Evolutionary conservation across 495 filamentous ascomycete genomes (phyloP).

Genomic region (Podospora sp.): DNA sequence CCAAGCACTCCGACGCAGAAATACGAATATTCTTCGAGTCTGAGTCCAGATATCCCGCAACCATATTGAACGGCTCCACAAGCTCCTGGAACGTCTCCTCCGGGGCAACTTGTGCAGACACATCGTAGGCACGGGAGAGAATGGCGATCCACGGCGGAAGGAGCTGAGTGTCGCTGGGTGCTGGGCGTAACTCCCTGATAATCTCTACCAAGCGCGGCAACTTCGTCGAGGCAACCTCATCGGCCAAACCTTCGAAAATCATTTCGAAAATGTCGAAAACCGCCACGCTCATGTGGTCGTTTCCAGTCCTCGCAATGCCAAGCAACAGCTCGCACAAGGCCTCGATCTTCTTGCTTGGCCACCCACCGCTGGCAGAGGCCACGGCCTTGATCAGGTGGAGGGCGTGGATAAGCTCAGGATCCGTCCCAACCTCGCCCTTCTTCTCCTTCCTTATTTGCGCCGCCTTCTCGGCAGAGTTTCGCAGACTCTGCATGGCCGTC

Average conservation of each 20-base stretch:
- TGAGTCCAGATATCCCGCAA: slow-evolving; percentile 79
- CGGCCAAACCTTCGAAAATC: slow-evolving; percentile 87
- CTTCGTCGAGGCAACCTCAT: slow-evolving; percentile 83
- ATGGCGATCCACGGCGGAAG: slow-evolving; percentile 96
- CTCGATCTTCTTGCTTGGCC: slow-evolving; percentile 97
- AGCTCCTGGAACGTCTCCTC: slow-evolving; percentile 88
- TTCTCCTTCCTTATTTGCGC: slow-evolving; percentile 65
- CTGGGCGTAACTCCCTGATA: slow-evolving; percentile 86
- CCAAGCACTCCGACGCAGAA: slow-evolving; percentile 90
- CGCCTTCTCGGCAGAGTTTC: slow-evolving; percentile 63
- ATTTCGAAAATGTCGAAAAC: slow-evolving; percentile 97
- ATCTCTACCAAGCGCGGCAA: slow-evolving; percentile 82
- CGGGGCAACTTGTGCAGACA: slow-evolving; percentile 80
- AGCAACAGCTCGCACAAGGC: slow-evolving; percentile 84
- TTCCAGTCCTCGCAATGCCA: slow-evolving; percentile 81
- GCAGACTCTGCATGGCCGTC: slow-evolving; percentile 74
- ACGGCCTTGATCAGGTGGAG: slow-evolving; percentile 89
- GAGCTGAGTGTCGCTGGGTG: slow-evolving; percentile 86
- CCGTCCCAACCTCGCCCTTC: slow-evolving; percentile 65
- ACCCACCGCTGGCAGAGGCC: slow-evolving; percentile 82
- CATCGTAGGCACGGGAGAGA: slow-evolving; percentile 89
- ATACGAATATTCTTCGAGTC: slow-evolving; percentile 88
- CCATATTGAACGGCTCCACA: slow-evolving; percentile 74
- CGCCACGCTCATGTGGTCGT: slow-evolving; percentile 92
- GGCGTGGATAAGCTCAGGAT: slow-evolving; percentile 85